phyloP scores from a whole-genome alignment of 2,329 filamentous ascomycete species.

The Diaporthe humulicola region DNA sequence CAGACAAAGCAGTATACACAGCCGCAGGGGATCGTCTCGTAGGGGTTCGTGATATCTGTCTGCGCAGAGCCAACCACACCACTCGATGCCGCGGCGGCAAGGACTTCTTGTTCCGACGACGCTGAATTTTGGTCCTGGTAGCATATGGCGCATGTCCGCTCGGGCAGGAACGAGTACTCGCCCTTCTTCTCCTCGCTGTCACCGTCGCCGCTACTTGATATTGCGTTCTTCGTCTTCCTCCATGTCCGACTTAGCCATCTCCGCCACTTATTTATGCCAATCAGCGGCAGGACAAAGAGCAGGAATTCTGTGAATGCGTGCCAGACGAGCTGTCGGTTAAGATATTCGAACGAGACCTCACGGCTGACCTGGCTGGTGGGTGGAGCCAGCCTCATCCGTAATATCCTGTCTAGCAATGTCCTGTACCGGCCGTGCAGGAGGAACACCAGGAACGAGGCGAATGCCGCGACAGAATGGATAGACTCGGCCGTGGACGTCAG shows the following conservation, averaged over 20 bases:
- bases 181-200: conserved; percentile 68
- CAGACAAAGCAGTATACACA: conserved; percentile 98
- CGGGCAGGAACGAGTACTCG: conserved; percentile 87
- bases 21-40: conserved; percentile 89
- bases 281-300: conserved; percentile 96
- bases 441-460: conserved; percentile 90
- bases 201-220: conserved; percentile 57
- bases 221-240: conserved; percentile 80
- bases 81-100: conserved; percentile 75
- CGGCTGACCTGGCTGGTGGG: conserved; percentile 87
- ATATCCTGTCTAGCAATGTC: conserved; percentile 86
- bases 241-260: conserved; percentile 90
- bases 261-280: conserved; percentile 93
- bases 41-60: conserved; percentile 96
- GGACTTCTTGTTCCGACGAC: conserved; percentile 80
- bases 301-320: conserved; percentile 99
- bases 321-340: conserved; percentile 98
- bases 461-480: conserved; percentile 83
- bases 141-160: conserved; percentile 96
- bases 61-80: conserved; percentile 89
- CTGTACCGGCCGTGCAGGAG: conserved; percentile 91
- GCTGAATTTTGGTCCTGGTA: conserved; percentile 92
- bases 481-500: conserved; percentile 79
- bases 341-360: conserved; percentile 96
- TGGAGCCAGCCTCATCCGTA: conserved; percentile 87